These are phyloP conservation scores for Chaetoscypha palmicola DNA, from an alignment of 2,329 filamentous ascomycete species.

Conservation along the genomic window DNA sequence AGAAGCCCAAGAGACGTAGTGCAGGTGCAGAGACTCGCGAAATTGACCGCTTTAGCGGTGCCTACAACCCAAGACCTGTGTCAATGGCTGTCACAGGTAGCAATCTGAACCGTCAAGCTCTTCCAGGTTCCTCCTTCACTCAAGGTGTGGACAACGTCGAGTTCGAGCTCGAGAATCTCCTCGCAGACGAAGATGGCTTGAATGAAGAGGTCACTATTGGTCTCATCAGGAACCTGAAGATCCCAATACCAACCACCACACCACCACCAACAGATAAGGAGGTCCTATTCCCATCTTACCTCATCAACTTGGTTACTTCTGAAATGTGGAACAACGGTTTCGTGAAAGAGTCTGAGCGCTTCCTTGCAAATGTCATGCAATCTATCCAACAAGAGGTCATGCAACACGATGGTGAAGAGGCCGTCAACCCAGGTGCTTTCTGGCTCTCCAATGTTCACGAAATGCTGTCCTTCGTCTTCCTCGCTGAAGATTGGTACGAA, in stretches of 20 bases:
- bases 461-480: conserved; percentile 98
- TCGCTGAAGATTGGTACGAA: conserved; percentile 99
- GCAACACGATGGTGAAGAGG: conserved; percentile 96
- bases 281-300: conserved; percentile 94
- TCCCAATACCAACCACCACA: conserved; percentile 77
- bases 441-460: conserved; percentile 99
- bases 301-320: conserved; percentile 97
- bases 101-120: conserved; percentile 58
- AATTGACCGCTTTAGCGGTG: conserved; percentile 80
- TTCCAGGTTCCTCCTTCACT: conserved; percentile 70
- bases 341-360: conserved; percentile 97
- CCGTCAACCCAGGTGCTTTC: conserved; percentile 94
- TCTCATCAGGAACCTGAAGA: conserved; percentile 92
- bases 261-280: conserved; percentile 96
- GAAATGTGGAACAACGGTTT: conserved; percentile 99
- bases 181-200: conserved; percentile 90
- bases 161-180: conserved; percentile 84
- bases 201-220: conserved; percentile 97
- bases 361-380: conserved; percentile 99
- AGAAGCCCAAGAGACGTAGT: conserved; percentile 93
- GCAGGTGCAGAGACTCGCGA: conserved; percentile 81
- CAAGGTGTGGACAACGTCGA: conserved; percentile 86
- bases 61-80: conserved; percentile 90
- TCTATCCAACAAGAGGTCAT: conserved; percentile 99
- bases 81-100: conserved; percentile 81